Percentiles rank a stretch among this genome's conserved stretches.
phyloP scores from a whole-genome alignment of 2,329 filamentous ascomycete species.

The Talaromyces sp. region DNA sequence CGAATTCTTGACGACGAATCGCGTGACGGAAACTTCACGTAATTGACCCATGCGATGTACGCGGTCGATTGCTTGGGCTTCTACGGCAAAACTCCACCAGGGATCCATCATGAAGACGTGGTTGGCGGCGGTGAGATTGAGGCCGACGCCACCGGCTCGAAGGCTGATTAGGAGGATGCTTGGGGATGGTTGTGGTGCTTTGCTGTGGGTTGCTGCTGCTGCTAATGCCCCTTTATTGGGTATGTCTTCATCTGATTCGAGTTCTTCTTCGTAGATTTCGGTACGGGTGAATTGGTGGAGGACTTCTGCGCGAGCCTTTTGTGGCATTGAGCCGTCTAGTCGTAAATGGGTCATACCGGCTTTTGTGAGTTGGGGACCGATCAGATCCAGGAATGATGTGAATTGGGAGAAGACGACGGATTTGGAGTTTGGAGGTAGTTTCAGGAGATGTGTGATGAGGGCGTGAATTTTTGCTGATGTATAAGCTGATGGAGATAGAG shows the following conservation, averaged over 20 bases:
- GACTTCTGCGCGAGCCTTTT: slow-evolving; percentile 75
- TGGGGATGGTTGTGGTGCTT: slow-evolving; percentile 18
- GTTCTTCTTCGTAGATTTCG: slow-evolving; percentile 32
- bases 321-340: slow-evolving; percentile 83
- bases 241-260: slow-evolving; percentile 32
- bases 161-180: slow-evolving; percentile 74
- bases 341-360: slow-evolving; percentile 75
- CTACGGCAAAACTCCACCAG: slow-evolving; percentile 97
- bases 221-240: not conserved
- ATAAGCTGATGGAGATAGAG: slow-evolving; percentile 54
- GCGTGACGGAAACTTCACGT: slow-evolving; percentile 73
- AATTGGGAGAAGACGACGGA: slow-evolving; percentile 96
- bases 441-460: slow-evolving; percentile 68
- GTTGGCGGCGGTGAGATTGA: slow-evolving; percentile 85
- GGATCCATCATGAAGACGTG: slow-evolving; percentile 99
- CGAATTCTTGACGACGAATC: slow-evolving; percentile 84
- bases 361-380: slow-evolving; percentile 70
- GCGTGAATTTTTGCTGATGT: slow-evolving; percentile 80
- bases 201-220: slow-evolving; percentile 17
- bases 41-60: slow-evolving; percentile 96
- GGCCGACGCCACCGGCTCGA: slow-evolving; percentile 83
- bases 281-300: slow-evolving; percentile 63
- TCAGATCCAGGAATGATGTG: slow-evolving; percentile 89
- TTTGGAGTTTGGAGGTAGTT: slow-evolving; percentile 67
- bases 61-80: slow-evolving; percentile 94